A percentile compares a stretch with the other conserved stretches of the same genome.
phyloP scores from a whole-genome alignment of 257 asterid genomes.

The Parsonsia alboflavescens region DNA sequence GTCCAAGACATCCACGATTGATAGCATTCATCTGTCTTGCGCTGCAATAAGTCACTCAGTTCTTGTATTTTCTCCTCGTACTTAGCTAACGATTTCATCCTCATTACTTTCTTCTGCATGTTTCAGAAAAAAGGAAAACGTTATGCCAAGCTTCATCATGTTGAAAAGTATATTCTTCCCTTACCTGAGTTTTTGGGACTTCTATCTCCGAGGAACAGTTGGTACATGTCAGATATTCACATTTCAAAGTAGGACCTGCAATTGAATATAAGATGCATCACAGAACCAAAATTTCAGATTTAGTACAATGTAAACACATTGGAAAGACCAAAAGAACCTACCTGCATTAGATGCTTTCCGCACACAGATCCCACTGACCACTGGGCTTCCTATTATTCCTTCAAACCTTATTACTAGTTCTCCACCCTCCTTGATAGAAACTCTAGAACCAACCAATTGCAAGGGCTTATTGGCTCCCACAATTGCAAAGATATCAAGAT shows the following conservation, averaged over 20 bases:
- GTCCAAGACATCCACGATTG: constrained; percentile 98
- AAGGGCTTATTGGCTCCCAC: constrained; percentile 92
- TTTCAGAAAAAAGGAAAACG: constrained; percentile 15
- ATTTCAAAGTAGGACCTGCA: constrained; percentile 41
- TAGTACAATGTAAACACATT: not conserved
- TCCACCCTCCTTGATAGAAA: constrained; percentile 61
- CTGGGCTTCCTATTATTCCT: constrained; percentile 73
- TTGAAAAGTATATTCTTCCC: constrained; percentile 3
- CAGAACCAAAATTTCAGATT: constrained; percentile 3
- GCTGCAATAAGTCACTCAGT: constrained; percentile 57
- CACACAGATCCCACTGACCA: constrained; percentile 86
- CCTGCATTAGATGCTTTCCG: constrained; percentile 56
- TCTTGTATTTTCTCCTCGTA: constrained; percentile 81
- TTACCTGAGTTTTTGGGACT: constrained; percentile 75
- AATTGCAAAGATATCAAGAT: constrained; percentile 79
- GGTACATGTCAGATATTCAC: constrained; percentile 48
- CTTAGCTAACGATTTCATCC: constrained; percentile 49
- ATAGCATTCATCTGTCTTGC: constrained; percentile 86
- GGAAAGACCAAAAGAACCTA: constrained; percentile 19
- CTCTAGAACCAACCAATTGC: constrained; percentile 67
- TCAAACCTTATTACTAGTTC: constrained; percentile 62
- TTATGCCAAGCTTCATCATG: not conserved
- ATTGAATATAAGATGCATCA: constrained; percentile 14
- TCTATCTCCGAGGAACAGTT: constrained; percentile 67
- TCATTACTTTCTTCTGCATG: constrained; percentile 55